Evolutionary conservation across 805 yeast species (phyloP).

Genomic region (Yarrowia osloensis): DNA sequence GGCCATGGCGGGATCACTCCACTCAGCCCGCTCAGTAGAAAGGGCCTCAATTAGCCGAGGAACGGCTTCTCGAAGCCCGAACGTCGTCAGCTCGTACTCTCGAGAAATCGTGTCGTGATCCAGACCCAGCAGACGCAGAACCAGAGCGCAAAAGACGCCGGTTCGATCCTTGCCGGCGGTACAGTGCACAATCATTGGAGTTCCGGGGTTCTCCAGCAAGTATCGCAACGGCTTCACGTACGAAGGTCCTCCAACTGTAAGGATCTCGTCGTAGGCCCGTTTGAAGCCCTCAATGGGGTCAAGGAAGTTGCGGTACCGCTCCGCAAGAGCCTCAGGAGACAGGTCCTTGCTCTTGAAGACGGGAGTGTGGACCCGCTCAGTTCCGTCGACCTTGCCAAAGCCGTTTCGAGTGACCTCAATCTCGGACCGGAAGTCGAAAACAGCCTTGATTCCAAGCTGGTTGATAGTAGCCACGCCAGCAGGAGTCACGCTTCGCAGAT

Average conservation of each 20-base stretch:
- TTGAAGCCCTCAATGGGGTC: slow-evolving; percentile 65
- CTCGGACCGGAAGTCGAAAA: slow-evolving; percentile 69
- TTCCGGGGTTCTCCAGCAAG: slow-evolving; percentile 56
- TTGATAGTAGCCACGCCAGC: slow-evolving; percentile 48
- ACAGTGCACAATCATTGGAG: slow-evolving; percentile 67
- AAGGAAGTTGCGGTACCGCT: slow-evolving; percentile 55
- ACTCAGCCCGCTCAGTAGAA: slow-evolving; percentile 41
- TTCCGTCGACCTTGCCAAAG: slow-evolving; percentile 49
- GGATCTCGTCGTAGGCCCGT: slow-evolving; percentile 60
- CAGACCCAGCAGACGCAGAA: slow-evolving; percentile 64
- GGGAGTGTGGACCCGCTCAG: slow-evolving; percentile 56
- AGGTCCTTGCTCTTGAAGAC: slow-evolving; percentile 56
- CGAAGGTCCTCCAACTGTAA: slow-evolving; percentile 51
- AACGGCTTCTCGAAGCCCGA: slow-evolving; percentile 48
- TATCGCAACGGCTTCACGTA: slow-evolving; percentile 55
- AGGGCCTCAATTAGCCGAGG: slow-evolving; percentile 30
- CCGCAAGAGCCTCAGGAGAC: slow-evolving; percentile 66
- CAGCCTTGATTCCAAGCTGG: slow-evolving; percentile 51
- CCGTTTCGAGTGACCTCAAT: slow-evolving; percentile 53
- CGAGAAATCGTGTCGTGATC: slow-evolving; percentile 64
- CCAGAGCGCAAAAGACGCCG: slow-evolving; percentile 69
- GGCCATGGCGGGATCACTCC: slow-evolving; percentile 41
- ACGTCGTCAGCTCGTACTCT: slow-evolving; percentile 74
- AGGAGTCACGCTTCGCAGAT: slow-evolving; percentile 54
- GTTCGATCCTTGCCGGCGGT: slow-evolving; percentile 89